Conservation (phyloP, 805 yeast genomes). For the Ogataea henricii region DNA sequence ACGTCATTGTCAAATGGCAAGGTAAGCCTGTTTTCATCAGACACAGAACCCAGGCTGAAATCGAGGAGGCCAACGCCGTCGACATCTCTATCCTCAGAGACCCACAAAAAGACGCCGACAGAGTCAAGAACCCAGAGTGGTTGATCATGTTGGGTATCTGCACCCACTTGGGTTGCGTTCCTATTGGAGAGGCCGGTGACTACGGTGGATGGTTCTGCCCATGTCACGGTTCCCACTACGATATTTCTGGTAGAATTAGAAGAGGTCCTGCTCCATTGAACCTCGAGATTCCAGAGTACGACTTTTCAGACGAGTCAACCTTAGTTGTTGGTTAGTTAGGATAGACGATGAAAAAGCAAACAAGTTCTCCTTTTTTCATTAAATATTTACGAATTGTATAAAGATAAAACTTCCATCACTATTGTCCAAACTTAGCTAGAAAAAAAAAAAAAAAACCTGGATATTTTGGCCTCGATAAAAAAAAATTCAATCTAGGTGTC, state of each 20-base stretch:
- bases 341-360: slow-evolving; percentile 11
- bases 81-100: slow-evolving; percentile 83
- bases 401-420: slow-evolving; percentile 11
- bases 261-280: slow-evolving; percentile 99
- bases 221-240: slow-evolving; percentile 99
- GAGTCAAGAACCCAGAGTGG: slow-evolving; percentile 98
- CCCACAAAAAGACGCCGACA: slow-evolving; percentile 89
- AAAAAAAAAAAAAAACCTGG: neutral
- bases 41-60: slow-evolving; percentile 94
- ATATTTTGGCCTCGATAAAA: neutral
- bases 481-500: slow-evolving; percentile 2
- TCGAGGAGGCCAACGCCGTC: slow-evolving; percentile 87
- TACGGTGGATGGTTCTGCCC: slow-evolving; percentile 99
- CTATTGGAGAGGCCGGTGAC: slow-evolving; percentile 99
- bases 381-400: slow-evolving; percentile 16
- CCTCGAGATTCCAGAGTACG: slow-evolving; percentile 94
- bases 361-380: slow-evolving; percentile 11
- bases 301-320: slow-evolving; percentile 72
- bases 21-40: slow-evolving; percentile 99
- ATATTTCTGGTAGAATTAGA: slow-evolving; percentile 99
- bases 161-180: slow-evolving; percentile 99
- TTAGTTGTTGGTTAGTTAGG: slow-evolving; percentile 91
- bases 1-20: slow-evolving; percentile 98
- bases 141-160: slow-evolving; percentile 98
- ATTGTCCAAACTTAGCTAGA: neutral